Conservation (phyloP, 2,329 filamentous ascomycete genomes). For the Clonostachys rosea region DNA sequence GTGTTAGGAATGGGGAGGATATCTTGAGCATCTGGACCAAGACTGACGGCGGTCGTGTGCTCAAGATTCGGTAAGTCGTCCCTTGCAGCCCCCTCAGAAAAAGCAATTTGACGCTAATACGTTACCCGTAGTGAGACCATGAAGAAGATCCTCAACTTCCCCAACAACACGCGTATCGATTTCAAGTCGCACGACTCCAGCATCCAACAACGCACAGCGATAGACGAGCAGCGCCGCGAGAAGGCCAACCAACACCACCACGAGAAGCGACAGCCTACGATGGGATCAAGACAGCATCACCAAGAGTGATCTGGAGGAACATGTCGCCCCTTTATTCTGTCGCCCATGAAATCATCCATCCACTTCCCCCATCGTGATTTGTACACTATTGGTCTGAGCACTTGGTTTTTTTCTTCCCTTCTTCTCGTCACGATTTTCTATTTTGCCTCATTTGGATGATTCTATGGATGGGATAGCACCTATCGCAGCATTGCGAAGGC, state of each 20-base stretch:
- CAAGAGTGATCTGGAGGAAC: slow-evolving; percentile 15
- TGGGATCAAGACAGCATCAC: slow-evolving; percentile 21
- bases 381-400: slow-evolving; percentile 5
- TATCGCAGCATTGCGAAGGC: neutral
- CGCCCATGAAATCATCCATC: neutral
- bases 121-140: slow-evolving; percentile 70
- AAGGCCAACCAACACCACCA: slow-evolving; percentile 54
- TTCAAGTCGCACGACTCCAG: slow-evolving; percentile 97
- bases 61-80: slow-evolving; percentile 80
- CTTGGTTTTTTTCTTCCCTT: slow-evolving; percentile 1
- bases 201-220: slow-evolving; percentile 84
- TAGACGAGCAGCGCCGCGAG: slow-evolving; percentile 88
- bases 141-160: slow-evolving; percentile 83
- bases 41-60: slow-evolving; percentile 86
- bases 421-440: neutral
- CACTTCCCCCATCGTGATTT: slow-evolving; percentile 2
- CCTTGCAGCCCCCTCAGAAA: neutral
- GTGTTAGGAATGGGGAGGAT: slow-evolving; percentile 91
- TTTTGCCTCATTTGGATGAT: slow-evolving; percentile 1
- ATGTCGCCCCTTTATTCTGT: neutral
- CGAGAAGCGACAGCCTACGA: slow-evolving; percentile 28
- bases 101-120: slow-evolving; percentile 6
- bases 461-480: neutral
- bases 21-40: slow-evolving; percentile 98
- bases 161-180: slow-evolving; percentile 82